These are phyloP conservation scores for Endogone sp. DNA, from an alignment of 192 early-diverging fungal species.

Conservation along the genomic window DNA sequence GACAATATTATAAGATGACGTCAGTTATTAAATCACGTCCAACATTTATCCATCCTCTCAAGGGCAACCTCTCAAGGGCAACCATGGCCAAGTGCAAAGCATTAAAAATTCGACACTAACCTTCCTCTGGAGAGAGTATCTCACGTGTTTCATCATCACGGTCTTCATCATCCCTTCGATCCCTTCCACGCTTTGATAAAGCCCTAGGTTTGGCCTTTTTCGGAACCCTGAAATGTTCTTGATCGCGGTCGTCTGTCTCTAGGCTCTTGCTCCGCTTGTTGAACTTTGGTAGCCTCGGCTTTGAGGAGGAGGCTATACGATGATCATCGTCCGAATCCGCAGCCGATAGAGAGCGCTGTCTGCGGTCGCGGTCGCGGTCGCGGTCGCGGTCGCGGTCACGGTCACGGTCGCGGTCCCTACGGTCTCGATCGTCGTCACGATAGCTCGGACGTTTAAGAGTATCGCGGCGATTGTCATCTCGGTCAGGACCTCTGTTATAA, in stretches of 20 bases:
- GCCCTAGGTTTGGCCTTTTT: constrained; percentile 15
- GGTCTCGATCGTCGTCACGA: background rate
- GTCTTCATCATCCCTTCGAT: background rate
- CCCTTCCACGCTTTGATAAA: constrained; percentile 13
- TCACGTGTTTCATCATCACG: constrained; percentile 17
- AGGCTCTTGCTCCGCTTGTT: constrained; percentile 20
- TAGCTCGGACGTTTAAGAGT: background rate
- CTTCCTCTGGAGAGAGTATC: constrained; percentile 32
- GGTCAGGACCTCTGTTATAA: background rate
- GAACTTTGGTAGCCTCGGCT: constrained; percentile 24
- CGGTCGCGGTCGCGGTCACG: background rate
- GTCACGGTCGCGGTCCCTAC: background rate
- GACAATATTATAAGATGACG: background rate
- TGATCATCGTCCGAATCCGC: background rate
- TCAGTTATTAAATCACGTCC: background rate
- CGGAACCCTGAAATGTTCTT: constrained; percentile 6
- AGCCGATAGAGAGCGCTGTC: background rate
- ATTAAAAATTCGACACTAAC: too few species aligned
- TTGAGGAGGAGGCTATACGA: background rate
- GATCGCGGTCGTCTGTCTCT: constrained; percentile 14
- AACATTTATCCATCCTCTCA: background rate
- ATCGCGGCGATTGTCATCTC: background rate
- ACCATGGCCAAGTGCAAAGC: too few species aligned
- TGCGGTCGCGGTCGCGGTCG: background rate
- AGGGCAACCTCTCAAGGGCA: too few species aligned